Evolutionary conservation across 306 rosid genomes (phyloP).

Genomic region (Vigna trinervia): DNA sequence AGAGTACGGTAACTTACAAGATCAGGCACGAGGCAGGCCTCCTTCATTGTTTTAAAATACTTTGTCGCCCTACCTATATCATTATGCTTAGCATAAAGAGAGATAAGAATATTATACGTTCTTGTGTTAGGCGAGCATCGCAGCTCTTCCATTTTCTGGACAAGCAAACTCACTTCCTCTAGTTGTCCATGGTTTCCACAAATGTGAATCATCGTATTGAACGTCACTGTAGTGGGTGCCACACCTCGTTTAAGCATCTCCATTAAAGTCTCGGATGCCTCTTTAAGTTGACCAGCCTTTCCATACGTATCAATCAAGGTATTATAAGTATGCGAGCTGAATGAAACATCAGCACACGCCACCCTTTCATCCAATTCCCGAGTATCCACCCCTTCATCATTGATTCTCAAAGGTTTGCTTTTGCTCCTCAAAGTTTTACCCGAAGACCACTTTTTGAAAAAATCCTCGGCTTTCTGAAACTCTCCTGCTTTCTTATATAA

Average conservation of each 20-base stretch:
- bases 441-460: slow-evolving; percentile 75
- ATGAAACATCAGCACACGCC: slow-evolving; percentile 40
- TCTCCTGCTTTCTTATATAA: slow-evolving; percentile 88
- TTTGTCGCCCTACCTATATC: slow-evolving; percentile 67
- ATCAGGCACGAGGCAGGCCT: slow-evolving; percentile 66
- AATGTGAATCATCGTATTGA: slow-evolving; percentile 94
- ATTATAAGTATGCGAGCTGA: slow-evolving; percentile 82
- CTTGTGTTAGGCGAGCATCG: slow-evolving; percentile 77
- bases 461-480: slow-evolving; percentile 77
- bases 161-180: slow-evolving; percentile 70
- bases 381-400: slow-evolving; percentile 22
- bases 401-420: slow-evolving; percentile 49
- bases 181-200: slow-evolving; percentile 84
- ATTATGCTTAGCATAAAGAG: slow-evolving; percentile 68
- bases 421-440: slow-evolving; percentile 55
- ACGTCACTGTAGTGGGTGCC: slow-evolving; percentile 83
- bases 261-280: slow-evolving; percentile 76
- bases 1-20: slow-evolving; percentile 86
- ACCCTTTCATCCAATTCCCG: slow-evolving; percentile 37
- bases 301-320: slow-evolving; percentile 88
- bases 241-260: slow-evolving; percentile 83
- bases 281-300: slow-evolving; percentile 83
- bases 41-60: slow-evolving; percentile 72
- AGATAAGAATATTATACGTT: slow-evolving; percentile 84
- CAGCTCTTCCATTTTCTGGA: slow-evolving; percentile 86